phyloP scores from a whole-genome alignment of 768 basidiomycete species.

The Boletus barrowsii region DNA sequence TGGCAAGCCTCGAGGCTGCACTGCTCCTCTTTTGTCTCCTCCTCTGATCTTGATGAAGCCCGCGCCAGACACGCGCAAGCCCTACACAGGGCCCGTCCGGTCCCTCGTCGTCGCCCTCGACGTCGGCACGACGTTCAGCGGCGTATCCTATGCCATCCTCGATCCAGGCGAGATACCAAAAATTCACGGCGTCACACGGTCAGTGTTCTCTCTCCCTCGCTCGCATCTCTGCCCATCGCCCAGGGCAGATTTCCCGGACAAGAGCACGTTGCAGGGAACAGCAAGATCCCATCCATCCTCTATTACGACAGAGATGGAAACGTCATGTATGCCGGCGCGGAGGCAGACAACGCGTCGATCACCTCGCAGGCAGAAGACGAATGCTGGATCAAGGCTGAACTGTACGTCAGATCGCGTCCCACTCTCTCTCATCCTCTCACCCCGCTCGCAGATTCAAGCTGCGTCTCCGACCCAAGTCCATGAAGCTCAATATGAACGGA shows the following conservation, averaged over 20 bases:
- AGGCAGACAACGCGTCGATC: constrained; percentile 61
- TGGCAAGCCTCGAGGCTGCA: constrained; percentile 17
- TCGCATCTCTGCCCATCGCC: constrained; percentile 11
- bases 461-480: constrained; percentile 70
- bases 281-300: constrained; percentile 77
- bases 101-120: constrained; percentile 78
- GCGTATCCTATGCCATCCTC: constrained; percentile 80
- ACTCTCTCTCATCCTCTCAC: background rate
- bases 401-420: constrained; percentile 45
- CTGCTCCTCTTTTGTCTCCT: constrained; percentile 1
- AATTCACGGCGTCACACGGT: constrained; percentile 80
- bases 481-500: constrained; percentile 82
- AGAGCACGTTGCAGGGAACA: constrained; percentile 82
- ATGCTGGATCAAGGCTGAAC: constrained; percentile 69
- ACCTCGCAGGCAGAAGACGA: constrained; percentile 72
- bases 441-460: constrained; percentile 62
- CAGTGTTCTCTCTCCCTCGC: constrained; percentile 9
- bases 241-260: constrained; percentile 70
- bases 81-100: constrained; percentile 60
- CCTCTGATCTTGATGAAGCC: constrained; percentile 42
- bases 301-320: constrained; percentile 67
- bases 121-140: constrained; percentile 80
- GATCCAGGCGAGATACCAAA: constrained; percentile 80
- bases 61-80: constrained; percentile 65
- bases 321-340: constrained; percentile 73